phyloP scores from a whole-genome alignment of 1,284 basidiomycete species.

The Rhizoctonia solani region DNA sequence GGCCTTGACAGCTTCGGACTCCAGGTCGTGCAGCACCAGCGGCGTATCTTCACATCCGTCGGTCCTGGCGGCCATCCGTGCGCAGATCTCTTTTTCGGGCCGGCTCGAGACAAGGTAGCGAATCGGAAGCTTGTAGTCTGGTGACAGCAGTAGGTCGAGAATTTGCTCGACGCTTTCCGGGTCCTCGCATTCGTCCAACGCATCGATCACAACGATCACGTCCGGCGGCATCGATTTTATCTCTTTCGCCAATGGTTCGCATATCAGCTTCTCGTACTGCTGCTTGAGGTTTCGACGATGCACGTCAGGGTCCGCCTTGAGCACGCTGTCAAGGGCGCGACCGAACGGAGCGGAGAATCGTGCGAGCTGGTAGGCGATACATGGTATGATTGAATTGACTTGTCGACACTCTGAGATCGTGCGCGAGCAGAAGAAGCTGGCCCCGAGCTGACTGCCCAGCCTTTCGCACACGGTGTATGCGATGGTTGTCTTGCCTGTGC shows the following conservation, averaged over 20 bases:
- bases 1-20: background rate
- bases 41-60: background rate
- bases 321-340: background rate
- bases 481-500: too few species aligned
- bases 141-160: background rate
- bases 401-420: background rate
- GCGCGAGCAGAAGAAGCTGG: conserved; percentile 1
- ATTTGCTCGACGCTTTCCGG: background rate
- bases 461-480: background rate
- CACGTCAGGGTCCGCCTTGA: background rate
- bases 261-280: background rate
- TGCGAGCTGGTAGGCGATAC: background rate
- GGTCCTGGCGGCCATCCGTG: background rate
- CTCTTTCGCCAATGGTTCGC: background rate
- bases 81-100: background rate
- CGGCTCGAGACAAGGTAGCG: background rate
- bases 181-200: too few species aligned
- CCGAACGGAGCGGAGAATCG: background rate
- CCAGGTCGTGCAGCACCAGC: background rate
- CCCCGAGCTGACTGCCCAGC: background rate
- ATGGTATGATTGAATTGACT: background rate
- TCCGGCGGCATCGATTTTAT: background rate
- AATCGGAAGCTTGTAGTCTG: background rate
- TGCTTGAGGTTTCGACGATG: background rate
- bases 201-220: background rate